A percentile compares a stretch with the other conserved stretches of the same genome.
Conservation (phyloP, 495 filamentous ascomycete genomes). For the Penicillium coffeae region DNA sequence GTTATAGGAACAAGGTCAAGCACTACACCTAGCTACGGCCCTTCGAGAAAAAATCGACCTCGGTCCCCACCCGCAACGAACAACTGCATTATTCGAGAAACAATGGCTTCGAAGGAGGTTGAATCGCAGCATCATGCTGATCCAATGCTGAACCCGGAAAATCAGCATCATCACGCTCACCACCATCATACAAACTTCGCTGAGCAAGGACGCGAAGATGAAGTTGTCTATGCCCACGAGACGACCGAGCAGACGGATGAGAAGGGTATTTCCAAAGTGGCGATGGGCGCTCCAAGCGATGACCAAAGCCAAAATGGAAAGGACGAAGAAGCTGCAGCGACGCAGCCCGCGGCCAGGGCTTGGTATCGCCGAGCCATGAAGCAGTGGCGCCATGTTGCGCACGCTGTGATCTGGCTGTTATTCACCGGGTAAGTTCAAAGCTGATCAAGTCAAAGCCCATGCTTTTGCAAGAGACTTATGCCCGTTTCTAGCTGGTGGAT, state of each 20-base stretch:
- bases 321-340: constrained; percentile 27
- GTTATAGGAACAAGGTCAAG: not conserved
- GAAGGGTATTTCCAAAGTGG: constrained; percentile 37
- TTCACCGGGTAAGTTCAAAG: constrained; percentile 55
- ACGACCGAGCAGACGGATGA: constrained; percentile 25
- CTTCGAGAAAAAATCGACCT: not conserved
- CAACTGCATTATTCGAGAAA: not conserved
- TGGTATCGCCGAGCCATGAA: constrained; percentile 25
- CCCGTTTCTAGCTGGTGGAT: constrained; percentile 74
- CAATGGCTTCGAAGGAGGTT: not conserved
- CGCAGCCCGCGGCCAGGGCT: constrained; percentile 15
- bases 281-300: constrained; percentile 40
- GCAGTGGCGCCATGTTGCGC: constrained; percentile 38
- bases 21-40: not conserved
- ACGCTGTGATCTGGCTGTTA: constrained; percentile 50
- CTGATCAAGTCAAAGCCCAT: not conserved
- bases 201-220: constrained; percentile 41
- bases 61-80: not conserved
- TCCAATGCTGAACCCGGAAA: constrained; percentile 15
- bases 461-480: constrained; percentile 8
- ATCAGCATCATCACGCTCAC: constrained; percentile 51
- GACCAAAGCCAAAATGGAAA: constrained; percentile 28
- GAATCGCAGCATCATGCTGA: constrained; percentile 3
- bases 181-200: constrained; percentile 46
- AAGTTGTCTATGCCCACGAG: constrained; percentile 46